Conservation (phyloP, 2,329 filamentous ascomycete species). For the Lecanicillium sp. region DNA sequence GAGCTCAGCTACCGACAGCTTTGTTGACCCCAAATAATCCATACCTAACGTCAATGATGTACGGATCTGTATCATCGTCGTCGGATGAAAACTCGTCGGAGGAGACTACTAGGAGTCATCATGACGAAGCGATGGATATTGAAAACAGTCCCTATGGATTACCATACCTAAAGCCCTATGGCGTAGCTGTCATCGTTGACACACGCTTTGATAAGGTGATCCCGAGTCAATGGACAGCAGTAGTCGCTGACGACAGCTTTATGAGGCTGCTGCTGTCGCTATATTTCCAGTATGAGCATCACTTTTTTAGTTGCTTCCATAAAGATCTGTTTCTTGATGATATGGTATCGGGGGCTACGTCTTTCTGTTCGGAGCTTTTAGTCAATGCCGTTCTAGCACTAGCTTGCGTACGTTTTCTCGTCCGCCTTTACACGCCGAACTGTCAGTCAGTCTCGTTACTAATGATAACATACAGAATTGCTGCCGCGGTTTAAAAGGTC, state of each 20-base stretch:
- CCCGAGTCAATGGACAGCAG: constrained; percentile 24
- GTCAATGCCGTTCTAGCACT: constrained; percentile 25
- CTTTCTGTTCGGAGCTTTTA: constrained; percentile 26
- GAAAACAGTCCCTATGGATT: too few relatives aligned
- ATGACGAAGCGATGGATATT: too few relatives aligned
- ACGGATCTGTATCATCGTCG: constrained; percentile 9
- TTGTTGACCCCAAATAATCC: constrained; percentile 14
- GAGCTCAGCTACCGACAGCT: constrained; percentile 17
- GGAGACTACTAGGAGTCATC: too few relatives aligned
- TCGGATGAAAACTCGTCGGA: neutral
- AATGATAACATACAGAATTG: too few relatives aligned
- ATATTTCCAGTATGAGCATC: constrained; percentile 22
- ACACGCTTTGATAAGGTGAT: constrained; percentile 17
- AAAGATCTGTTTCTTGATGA: constrained; percentile 28
- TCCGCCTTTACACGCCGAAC: too few relatives aligned
- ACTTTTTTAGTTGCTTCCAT: constrained; percentile 23
- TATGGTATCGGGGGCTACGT: constrained; percentile 18
- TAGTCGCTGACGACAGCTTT: constrained; percentile 21
- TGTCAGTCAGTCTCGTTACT: too few relatives aligned
- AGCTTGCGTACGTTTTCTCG: constrained; percentile 19
- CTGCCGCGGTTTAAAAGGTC: too few relatives aligned
- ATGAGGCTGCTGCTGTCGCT: constrained; percentile 18
- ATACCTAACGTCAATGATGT: constrained; percentile 16
- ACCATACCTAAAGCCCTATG: constrained; percentile 25
- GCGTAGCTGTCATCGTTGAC: constrained; percentile 21